A percentile compares a stretch with the other conserved stretches of the same genome.
phyloP scores from a whole-genome alignment of 345 rosid species.

The Diplotaxis tenuifolia region DNA sequence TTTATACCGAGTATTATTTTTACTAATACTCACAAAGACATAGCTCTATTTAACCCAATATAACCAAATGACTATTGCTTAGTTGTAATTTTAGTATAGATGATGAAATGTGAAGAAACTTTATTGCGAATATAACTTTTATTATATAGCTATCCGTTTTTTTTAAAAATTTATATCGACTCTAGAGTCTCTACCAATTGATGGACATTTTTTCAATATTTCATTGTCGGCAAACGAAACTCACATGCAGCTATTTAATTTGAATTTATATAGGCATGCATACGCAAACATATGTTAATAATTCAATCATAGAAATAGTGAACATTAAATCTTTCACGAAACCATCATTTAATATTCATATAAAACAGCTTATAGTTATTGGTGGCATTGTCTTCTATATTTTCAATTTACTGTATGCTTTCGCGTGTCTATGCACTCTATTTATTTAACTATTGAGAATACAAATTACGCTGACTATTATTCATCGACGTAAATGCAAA shows the following conservation, averaged over 20 bases:
- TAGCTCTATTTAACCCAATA: too few species aligned
- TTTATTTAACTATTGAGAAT: background rate
- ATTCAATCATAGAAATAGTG: conserved; percentile 24
- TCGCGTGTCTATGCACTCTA: conserved; percentile 14
- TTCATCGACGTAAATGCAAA: conserved; percentile 5
- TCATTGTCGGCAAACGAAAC: conserved; percentile 30
- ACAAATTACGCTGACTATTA: background rate
- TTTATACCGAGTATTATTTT: too few species aligned
- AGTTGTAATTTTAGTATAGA: too few species aligned
- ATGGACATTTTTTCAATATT: conserved; percentile 20
- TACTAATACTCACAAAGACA: too few species aligned
- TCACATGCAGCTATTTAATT: conserved; percentile 29
- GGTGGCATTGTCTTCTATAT: background rate
- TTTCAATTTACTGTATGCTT: background rate
- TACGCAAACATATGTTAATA: conserved; percentile 16
- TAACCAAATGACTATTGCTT: too few species aligned
- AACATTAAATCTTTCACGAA: conserved; percentile 1
- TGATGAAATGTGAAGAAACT: too few species aligned
- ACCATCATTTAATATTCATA: conserved; percentile 2
- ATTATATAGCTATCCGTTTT: too few species aligned
- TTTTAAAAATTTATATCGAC: too few species aligned
- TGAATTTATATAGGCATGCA: conserved; percentile 22
- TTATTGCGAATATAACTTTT: too few species aligned
- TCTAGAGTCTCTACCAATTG: background rate
- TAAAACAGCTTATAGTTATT: conserved; percentile 23